phyloP scores from a whole-genome alignment of 495 filamentous ascomycete species.

The Jackrogersella multiformis region DNA sequence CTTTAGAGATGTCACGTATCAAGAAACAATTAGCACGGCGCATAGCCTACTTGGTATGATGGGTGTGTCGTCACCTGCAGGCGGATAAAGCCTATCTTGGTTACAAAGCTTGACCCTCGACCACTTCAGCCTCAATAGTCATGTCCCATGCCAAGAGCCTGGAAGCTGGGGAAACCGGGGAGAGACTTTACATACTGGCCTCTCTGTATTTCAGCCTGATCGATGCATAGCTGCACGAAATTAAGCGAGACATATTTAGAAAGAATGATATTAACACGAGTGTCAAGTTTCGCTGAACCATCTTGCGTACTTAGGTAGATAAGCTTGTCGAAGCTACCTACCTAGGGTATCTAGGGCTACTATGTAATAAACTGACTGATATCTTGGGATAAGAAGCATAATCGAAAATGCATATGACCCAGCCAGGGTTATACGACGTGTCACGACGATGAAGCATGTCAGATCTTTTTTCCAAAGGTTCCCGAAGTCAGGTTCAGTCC shows the following conservation, averaged over 20 bases:
- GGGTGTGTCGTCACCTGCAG: slow-evolving; percentile 9
- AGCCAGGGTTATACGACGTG: slow-evolving; percentile 1
- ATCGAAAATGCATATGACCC: neutral
- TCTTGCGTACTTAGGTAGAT: too few species aligned
- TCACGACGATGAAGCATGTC: too few species aligned
- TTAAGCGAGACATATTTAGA: slow-evolving; percentile 31
- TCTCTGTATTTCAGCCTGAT: slow-evolving; percentile 36
- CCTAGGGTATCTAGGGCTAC: too few species aligned
- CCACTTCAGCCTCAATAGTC: slow-evolving; percentile 43
- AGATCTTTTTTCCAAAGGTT: neutral
- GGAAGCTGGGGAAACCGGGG: slow-evolving; percentile 36
- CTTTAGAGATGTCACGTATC: slow-evolving; percentile 15
- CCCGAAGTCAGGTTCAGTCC: neutral
- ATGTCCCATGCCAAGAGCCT: slow-evolving; percentile 37
- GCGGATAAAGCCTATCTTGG: slow-evolving; percentile 31
- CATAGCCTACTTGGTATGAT: too few species aligned
- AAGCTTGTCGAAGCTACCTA: slow-evolving; percentile 5
- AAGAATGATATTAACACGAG: slow-evolving; percentile 17
- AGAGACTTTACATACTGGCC: slow-evolving; percentile 30
- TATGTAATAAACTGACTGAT: neutral
- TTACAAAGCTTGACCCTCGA: slow-evolving; percentile 29
- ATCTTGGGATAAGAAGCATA: slow-evolving; percentile 1
- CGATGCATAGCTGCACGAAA: slow-evolving; percentile 21
- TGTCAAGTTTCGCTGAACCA: slow-evolving; percentile 1
- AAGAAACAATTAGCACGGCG: neutral